phyloP scores from a whole-genome alignment of 2,329 filamentous ascomycete species.

The Colletotrichum lini region DNA sequence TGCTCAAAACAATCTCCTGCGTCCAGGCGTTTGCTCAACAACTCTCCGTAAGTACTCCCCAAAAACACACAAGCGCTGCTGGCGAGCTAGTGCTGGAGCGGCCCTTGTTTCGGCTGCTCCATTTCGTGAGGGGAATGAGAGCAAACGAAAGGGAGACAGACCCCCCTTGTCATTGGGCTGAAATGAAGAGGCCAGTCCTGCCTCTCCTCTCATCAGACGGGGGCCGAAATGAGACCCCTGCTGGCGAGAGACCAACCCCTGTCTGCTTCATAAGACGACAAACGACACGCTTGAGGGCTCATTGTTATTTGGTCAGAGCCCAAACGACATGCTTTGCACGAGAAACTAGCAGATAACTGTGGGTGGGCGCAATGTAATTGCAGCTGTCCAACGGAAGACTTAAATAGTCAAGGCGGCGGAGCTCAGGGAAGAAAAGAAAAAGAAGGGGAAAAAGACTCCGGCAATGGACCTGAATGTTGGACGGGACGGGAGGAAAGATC shows the following conservation, averaged over 20 bases:
- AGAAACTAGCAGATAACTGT: slow-evolving; percentile 1
- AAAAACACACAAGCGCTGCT: neutral
- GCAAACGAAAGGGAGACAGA: neutral
- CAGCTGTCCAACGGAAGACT: neutral
- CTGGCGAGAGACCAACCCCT: slow-evolving; percentile 1
- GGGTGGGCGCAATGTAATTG: neutral
- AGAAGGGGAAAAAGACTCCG: neutral
- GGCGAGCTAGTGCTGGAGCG: neutral
- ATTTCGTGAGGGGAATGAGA: neutral
- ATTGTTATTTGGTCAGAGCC: neutral
- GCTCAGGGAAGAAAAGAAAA: too few relatives aligned
- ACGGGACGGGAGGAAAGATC: neutral
- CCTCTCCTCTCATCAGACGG: neutral
- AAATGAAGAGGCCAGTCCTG: neutral
- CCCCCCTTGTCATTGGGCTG: neutral
- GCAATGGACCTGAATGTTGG: neutral
- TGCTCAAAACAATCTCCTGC: neutral
- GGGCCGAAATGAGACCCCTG: slow-evolving; percentile 4
- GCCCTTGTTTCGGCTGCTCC: neutral
- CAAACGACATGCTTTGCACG: neutral
- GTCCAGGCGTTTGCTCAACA: neutral
- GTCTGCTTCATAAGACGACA: neutral
- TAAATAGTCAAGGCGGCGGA: too few relatives aligned
- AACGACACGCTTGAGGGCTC: neutral
- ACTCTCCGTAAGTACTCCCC: neutral